Base-by-base conservation (phyloP, 139 green algal species). In the Chlorella sp. region DNA sequence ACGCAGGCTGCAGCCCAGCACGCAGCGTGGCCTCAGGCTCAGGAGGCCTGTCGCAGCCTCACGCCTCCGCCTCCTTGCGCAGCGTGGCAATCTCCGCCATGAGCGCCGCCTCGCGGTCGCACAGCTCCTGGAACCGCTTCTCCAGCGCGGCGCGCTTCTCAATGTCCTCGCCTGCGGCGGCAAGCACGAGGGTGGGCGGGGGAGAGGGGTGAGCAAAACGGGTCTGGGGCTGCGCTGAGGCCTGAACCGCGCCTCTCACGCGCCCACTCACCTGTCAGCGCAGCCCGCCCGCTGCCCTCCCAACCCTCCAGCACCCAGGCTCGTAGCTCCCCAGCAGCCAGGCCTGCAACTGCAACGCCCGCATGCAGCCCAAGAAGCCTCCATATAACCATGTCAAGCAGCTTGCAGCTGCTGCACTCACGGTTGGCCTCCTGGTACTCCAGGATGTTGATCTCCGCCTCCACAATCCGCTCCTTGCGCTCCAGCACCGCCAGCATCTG, bases 31-130 rank as follows among this genome's bases (percentile, higher is more conserved):
- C 44, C 44, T 51, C 44, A 51, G 44, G 44, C n/a, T n/a, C n/a
- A n/a, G n/a, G n/a, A n/a, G n/a, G n/a, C n/a, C n/a, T n/a, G n/a
- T n/a, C n/a, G n/a, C n/a, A n/a, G n/a, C 44, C 51, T 60, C 51
- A 60, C 51, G 51, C 51, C 51, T 60, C 74, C 6, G 34, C 36
- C 47, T 21, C 74, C 30, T 68, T 23, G 13, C 51, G 56, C 47
- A 88, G 64, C 57, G 51, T 55, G 34, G 60, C 41, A 56, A 90
- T 69, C 63, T 90, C 78, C 16, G 68, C 63, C 86, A 90, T 88
- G 21, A 90, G 75, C 41, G 39, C 47, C 28, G 25, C 57, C 71
- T 90, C 86, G 34, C 70, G 51, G n/a, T 87, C 82, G 64, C 86
- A 85, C 44, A 90, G 81, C 57, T 82, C 81, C 56, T 60, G 28